These are phyloP conservation scores for Talaromyces sp. DNA, from an alignment of 2,329 filamentous ascomycete species.

Conservation along the genomic window DNA sequence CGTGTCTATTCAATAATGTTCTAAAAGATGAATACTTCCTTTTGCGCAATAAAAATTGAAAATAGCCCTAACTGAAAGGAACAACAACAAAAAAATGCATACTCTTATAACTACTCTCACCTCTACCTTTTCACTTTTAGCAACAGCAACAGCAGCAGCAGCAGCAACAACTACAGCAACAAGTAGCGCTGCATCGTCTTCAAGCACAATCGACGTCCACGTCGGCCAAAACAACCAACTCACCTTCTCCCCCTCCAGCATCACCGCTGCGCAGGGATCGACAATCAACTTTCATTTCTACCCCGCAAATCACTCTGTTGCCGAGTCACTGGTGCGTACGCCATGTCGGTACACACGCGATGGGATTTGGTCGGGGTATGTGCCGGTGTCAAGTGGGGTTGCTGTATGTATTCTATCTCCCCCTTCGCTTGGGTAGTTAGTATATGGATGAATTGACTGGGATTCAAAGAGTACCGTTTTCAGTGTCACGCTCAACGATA, in stretches of 20 bases:
- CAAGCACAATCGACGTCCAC: slow-evolving; percentile 19
- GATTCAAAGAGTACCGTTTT: slow-evolving; percentile 25
- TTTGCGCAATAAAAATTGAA: not conserved
- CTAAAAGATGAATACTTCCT: not conserved
- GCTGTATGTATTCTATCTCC: not conserved
- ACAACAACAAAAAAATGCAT: not conserved
- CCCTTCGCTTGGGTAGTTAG: not conserved
- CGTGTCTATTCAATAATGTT: too few species aligned
- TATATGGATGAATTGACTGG: not conserved
- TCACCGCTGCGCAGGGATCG: slow-evolving; percentile 29
- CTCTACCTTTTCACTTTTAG: not conserved
- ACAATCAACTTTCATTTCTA: slow-evolving; percentile 56
- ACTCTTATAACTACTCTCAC: not conserved
- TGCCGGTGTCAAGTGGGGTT: not conserved
- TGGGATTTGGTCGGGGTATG: slow-evolving; percentile 29
- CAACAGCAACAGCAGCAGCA: not conserved
- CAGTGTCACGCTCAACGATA: slow-evolving; percentile 43
- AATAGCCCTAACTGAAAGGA: not conserved
- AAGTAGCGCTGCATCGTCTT: not conserved
- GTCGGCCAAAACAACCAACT: slow-evolving; percentile 29
- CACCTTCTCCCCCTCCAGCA: slow-evolving; percentile 24
- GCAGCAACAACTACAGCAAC: not conserved
- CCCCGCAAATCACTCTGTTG: slow-evolving; percentile 61
- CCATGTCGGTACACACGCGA: slow-evolving; percentile 54
- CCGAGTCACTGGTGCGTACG: slow-evolving; percentile 53